phyloP scores from a whole-genome alignment of 495 filamentous ascomycete species.

The Niebla homalea region DNA sequence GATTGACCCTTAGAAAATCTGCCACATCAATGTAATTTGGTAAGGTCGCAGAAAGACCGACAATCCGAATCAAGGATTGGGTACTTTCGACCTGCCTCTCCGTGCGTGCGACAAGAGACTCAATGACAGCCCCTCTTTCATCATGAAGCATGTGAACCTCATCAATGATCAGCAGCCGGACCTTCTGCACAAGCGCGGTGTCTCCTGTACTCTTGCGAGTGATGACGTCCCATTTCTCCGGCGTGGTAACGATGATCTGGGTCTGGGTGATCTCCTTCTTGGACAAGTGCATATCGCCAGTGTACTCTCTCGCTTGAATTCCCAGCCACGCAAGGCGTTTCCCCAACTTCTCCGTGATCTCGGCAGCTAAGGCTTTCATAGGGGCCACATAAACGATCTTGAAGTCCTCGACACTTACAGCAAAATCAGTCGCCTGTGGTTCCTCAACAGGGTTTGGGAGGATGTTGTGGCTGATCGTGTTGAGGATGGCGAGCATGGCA shows the following conservation, averaged over 20 bases:
- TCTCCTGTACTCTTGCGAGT: conserved; percentile 95
- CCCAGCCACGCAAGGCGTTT: conserved; percentile 88
- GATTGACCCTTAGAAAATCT: conserved; percentile 92
- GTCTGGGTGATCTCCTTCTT: conserved; percentile 92
- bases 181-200: conserved; percentile 94
- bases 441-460: conserved; percentile 63
- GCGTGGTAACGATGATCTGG: conserved; percentile 96
- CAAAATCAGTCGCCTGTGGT: conserved; percentile 61
- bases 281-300: conserved; percentile 96
- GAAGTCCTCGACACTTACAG: conserved; percentile 72
- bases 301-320: conserved; percentile 78
- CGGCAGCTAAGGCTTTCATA: conserved; percentile 94
- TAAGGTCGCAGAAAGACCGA: conserved; percentile 87
- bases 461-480: conserved; percentile 74
- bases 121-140: conserved; percentile 87
- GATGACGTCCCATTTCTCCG: conserved; percentile 98
- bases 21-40: conserved; percentile 95
- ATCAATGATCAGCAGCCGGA: conserved; percentile 91
- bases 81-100: conserved; percentile 96
- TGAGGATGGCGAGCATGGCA: conserved; percentile 90
- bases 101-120: conserved; percentile 87
- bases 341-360: conserved; percentile 91
- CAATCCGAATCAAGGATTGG: conserved; percentile 88
- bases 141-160: conserved; percentile 99
- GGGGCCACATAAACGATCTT: conserved; percentile 98